Base-by-base conservation (phyloP, 208 protist species). In the Vickermania spadyakhi region DNA sequence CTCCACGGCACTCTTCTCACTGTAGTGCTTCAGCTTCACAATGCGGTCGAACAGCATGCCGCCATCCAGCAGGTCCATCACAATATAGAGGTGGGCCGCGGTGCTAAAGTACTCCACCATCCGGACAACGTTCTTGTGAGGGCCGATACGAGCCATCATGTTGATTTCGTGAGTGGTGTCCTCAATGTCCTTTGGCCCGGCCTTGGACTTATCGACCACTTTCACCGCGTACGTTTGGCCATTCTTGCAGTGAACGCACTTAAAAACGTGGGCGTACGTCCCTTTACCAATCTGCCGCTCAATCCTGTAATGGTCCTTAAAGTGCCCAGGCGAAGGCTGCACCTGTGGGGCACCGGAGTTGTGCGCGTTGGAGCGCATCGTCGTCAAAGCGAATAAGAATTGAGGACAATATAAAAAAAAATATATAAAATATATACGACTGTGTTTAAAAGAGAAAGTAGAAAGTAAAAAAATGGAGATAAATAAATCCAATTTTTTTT, bases 31-130 rank as follows among this genome's bases (percentile, higher is more conserved):
- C 64, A 96, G 73, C 72, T 98, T 84, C 60, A 98, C 94, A 22
- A 91, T 93, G 70, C 96, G 98, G 70, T 99, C 96, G 42, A 99
- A 94, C 67, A 97, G 80, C 90, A 99, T 99, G 2, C 99, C 97
- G 18, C 95, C 96, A 58, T 96, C 88, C 13, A 99, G 82, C 42
- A 99, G 83, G 77, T 99, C 99, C 52, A 99, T 91, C 11, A 99
- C 88, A 68, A 98, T 95, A 56, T 90, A 87, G 11, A 91, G 66
- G 51, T 93, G 84, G 3, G 73, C 79, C 31, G 66, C 67, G 7
- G 77, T 85, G 56, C 97, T 79, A 28, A 97, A 88, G 25, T 96
- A 98, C 66, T 99, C 89, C 70, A 99, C 98, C 54, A 99, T 76
- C 63, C 79, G 81, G 58, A 87, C 78, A 25, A 89, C 77, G 65